A percentile compares a stretch with the other conserved stretches of the same genome.
Evolutionary conservation across 2,329 filamentous ascomycete species (phyloP).

Genomic region (Chrysoporthe puriensis): DNA sequence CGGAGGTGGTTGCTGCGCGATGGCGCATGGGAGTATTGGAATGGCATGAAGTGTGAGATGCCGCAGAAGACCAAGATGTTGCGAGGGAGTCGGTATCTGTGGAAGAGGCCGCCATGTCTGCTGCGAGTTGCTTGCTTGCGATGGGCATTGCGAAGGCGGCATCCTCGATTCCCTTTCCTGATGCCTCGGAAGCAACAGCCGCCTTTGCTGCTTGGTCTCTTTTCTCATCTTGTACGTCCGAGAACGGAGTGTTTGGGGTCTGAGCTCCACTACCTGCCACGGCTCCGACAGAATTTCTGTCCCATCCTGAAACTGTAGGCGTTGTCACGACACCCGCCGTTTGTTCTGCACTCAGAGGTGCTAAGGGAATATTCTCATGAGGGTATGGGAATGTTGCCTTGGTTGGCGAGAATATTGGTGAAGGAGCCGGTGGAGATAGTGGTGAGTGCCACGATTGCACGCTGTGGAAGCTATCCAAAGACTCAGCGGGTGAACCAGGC

Average conservation of each 20-base stretch:
- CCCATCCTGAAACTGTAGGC: conserved; percentile 38
- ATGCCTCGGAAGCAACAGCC: not conserved
- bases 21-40: conserved; percentile 48
- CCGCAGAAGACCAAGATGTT: conserved; percentile 33
- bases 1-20: conserved; percentile 53
- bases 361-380: conserved; percentile 45
- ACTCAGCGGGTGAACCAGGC: conserved; percentile 48
- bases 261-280: conserved; percentile 21
- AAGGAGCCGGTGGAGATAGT: conserved; percentile 47
- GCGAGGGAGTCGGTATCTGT: conserved; percentile 31
- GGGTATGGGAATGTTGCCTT: conserved; percentile 41
- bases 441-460: conserved; percentile 56
- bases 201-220: not conserved
- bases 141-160: not conserved
- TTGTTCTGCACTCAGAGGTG: conserved; percentile 35
- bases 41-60: conserved; percentile 18
- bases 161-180: not conserved
- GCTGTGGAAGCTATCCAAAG: conserved; percentile 59
- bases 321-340: conserved; percentile 42
- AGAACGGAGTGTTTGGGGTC: conserved; percentile 23
- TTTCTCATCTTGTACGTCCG: conserved; percentile 9
- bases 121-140: not conserved
- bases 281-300: conserved; percentile 36
- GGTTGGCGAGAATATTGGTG: conserved; percentile 47
- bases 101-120: conserved; percentile 20